A percentile compares a stretch with the other conserved stretches of the same genome.
phyloP scores from a whole-genome alignment of 768 basidiomycete species.

The Exidia glandulosa region DNA sequence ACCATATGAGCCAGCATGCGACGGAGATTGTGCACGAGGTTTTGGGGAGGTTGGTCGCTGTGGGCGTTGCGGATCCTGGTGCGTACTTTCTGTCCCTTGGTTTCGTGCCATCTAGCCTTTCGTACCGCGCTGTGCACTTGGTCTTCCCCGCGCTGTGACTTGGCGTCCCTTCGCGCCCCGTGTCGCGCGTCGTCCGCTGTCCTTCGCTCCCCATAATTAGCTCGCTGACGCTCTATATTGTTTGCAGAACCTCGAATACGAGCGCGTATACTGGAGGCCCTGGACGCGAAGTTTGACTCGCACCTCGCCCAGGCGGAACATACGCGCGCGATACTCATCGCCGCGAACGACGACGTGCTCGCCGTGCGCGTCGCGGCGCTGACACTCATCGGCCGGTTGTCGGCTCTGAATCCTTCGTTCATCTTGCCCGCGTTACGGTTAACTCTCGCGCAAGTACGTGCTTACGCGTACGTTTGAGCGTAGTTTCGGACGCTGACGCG shows the following conservation, averaged over 20 bases:
- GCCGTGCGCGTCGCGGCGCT: conserved; percentile 90
- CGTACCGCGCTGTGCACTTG: not conserved
- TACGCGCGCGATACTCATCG: conserved; percentile 91
- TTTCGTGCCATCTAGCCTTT: not conserved
- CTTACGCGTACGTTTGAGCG: not conserved
- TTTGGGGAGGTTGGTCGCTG: conserved; percentile 85
- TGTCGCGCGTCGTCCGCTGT: conserved; percentile 66
- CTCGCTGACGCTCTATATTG: not conserved
- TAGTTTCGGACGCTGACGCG: not conserved
- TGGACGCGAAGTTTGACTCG: conserved; percentile 91
- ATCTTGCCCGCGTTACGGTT: conserved; percentile 97
- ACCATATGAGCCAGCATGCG: conserved; percentile 90
- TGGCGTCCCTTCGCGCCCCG: conserved; percentile 91
- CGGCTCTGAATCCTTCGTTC: conserved; percentile 84
- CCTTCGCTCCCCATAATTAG: not conserved
- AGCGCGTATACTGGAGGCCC: conserved; percentile 68
- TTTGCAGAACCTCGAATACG: conserved; percentile 60
- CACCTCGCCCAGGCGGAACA: conserved; percentile 97
- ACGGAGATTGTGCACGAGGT: conserved; percentile 97
- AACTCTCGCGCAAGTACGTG: conserved; percentile 43
- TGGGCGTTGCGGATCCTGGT: conserved; percentile 84
- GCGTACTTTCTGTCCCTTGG: not conserved
- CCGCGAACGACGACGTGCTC: conserved; percentile 93
- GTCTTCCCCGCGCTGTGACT: conserved; percentile 36
- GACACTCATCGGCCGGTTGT: conserved; percentile 80